Conservation (phyloP, 2,329 filamentous ascomycete genomes). For the Claviceps paspali region DNA sequence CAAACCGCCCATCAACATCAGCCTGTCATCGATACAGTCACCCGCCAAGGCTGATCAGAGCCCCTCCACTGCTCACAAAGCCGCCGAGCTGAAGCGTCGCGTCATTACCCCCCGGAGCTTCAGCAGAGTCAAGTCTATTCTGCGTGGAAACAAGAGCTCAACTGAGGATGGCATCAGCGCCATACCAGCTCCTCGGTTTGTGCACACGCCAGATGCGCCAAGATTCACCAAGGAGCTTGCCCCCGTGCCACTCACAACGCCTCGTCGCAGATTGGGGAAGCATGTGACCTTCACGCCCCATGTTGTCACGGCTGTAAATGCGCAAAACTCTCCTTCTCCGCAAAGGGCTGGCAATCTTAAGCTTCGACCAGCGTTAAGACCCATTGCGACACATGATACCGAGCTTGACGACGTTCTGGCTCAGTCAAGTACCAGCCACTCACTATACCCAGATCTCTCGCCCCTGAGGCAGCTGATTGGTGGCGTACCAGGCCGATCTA, state of each 20-base stretch:
- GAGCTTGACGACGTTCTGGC: conserved; percentile 14
- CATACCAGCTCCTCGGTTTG: conserved; percentile 29
- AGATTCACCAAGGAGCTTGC: conserved; percentile 37
- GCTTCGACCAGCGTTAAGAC: conserved; percentile 19
- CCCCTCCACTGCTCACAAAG: conserved; percentile 15
- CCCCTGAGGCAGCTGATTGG: conserved; percentile 20
- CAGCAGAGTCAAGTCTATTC: conserved; percentile 43
- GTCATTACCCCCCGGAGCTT: conserved; percentile 35
- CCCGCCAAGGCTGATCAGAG: conserved; percentile 30
- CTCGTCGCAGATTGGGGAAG: conserved; percentile 52
- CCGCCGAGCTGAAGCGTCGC: conserved; percentile 19
- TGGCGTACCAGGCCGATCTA: conserved; percentile 11
- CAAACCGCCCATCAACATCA: conserved; percentile 13
- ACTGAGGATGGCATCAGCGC: conserved; percentile 27
- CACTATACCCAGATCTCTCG: conserved; percentile 40
- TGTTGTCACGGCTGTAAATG: conserved; percentile 34
- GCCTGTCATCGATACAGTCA: conserved; percentile 22
- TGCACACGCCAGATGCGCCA: conserved; percentile 31
- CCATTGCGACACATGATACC: conserved; percentile 14
- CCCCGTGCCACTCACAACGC: conserved; percentile 43
- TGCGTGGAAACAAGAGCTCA: conserved; percentile 26
- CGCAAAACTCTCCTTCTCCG: conserved; percentile 40
- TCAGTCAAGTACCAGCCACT: conserved; percentile 16
- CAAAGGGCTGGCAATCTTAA: conserved; percentile 33
- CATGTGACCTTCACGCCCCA: conserved; percentile 68